Evolutionary conservation across 306 rosid genomes (phyloP).

Genomic region (Glycyrrhiza uralensis): DNA sequence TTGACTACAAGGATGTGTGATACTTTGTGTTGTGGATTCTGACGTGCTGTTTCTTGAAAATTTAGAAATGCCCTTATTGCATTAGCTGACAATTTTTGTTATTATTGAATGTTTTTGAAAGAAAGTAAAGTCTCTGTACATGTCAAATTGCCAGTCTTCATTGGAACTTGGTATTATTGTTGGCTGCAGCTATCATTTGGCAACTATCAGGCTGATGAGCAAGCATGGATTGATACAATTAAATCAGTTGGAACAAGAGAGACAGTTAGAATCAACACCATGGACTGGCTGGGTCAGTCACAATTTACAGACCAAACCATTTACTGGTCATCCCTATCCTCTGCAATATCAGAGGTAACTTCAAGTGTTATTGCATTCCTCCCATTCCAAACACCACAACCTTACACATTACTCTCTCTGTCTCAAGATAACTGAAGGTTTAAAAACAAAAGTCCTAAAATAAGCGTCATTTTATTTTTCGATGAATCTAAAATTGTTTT

Average conservation of each 20-base stretch:
- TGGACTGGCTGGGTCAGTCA: slow-evolving; percentile 98
- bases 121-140: background rate
- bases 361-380: slow-evolving; percentile 2
- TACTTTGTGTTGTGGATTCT: background rate
- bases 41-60: background rate
- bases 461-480: too few species aligned
- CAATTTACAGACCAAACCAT: slow-evolving; percentile 56
- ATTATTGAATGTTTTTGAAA: background rate
- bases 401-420: too few species aligned
- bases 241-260: slow-evolving; percentile 56
- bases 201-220: slow-evolving; percentile 78
- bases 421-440: too few species aligned
- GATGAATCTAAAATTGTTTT: too few species aligned
- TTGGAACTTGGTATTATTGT: slow-evolving; percentile 26
- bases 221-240: slow-evolving; percentile 85
- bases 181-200: slow-evolving; percentile 75
- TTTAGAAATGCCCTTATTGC: background rate
- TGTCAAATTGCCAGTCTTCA: background rate
- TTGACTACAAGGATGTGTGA: background rate
- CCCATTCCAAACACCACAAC: too few species aligned
- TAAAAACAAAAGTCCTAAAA: too few species aligned
- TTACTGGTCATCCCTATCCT: slow-evolving; percentile 84
- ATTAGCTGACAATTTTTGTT: background rate
- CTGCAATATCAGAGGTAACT: slow-evolving; percentile 86
- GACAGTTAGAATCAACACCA: slow-evolving; percentile 74